These are phyloP conservation scores for Rhytidiadelphus loreus DNA, from an alignment of 225 moss, liverwort and hornwort species.

Conservation along the genomic window DNA sequence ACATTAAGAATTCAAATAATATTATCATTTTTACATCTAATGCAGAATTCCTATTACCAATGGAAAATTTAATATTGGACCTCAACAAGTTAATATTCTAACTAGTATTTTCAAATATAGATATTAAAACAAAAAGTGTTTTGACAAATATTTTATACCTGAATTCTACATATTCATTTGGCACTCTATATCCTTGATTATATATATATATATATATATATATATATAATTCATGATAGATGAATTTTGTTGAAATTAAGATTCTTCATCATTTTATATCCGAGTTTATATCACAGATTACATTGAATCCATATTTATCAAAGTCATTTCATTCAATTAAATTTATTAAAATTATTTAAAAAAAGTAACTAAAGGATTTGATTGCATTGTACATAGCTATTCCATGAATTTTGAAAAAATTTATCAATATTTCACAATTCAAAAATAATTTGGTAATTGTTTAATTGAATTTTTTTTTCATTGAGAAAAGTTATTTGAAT, in stretches of 20 bases:
- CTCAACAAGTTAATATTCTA: neutral
- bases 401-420: neutral
- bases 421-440: neutral
- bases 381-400: neutral
- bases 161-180: neutral
- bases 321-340: neutral
- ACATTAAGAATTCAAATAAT: too few relatives aligned
- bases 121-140: neutral
- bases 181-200: neutral
- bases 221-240: neutral
- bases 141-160: neutral
- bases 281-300: neutral
- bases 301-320: neutral
- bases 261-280: neutral
- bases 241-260: neutral
- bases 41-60: constrained; percentile 2
- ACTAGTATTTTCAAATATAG: neutral
- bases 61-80: neutral
- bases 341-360: neutral
- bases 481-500: too few relatives aligned
- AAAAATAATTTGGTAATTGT: neutral
- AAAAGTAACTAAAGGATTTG: neutral
- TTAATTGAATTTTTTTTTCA: neutral
- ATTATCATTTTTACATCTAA: neutral
- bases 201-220: neutral